Evolutionary conservation across 169 alveolate species (phyloP).

Genomic region (Eimeria acervulina): DNA sequence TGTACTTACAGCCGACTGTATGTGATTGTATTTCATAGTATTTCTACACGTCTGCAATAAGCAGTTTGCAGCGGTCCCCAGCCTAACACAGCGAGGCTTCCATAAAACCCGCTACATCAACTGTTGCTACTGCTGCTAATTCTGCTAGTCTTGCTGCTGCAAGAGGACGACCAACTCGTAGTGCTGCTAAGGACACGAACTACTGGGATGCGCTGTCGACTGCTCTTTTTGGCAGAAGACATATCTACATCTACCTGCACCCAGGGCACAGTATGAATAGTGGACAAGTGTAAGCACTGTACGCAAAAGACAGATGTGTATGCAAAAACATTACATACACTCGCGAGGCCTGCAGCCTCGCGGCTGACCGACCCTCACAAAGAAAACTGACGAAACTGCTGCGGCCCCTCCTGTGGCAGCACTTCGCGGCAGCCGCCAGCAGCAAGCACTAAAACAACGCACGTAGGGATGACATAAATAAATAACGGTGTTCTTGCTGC

Average conservation of each 20-base stretch:
- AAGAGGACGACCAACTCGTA: background rate
- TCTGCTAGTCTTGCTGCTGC: background rate
- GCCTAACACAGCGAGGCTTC: background rate
- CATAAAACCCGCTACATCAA: background rate
- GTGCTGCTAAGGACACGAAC: background rate
- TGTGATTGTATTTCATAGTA: background rate
- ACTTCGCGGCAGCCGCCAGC: background rate
- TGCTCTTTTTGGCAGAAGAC: background rate
- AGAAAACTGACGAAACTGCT: slow-evolving; percentile 29
- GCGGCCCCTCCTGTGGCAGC: background rate
- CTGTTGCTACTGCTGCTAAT: background rate
- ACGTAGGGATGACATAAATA: background rate
- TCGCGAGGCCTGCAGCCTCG: background rate
- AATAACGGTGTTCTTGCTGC: background rate
- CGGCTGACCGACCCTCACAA: background rate
- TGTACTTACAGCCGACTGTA: background rate
- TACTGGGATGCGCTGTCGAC: background rate
- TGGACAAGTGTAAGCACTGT: background rate
- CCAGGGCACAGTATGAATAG: background rate
- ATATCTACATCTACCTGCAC: background rate
- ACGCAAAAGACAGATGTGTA: background rate
- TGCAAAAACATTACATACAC: background rate
- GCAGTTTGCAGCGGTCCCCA: background rate
- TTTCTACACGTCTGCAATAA: background rate
- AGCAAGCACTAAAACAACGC: background rate